Evolutionary conservation across 768 basidiomycete genomes (phyloP), one percentile per base, ranked within the genome.

Genomic region (Strobilomyces dryophilus): DNA sequence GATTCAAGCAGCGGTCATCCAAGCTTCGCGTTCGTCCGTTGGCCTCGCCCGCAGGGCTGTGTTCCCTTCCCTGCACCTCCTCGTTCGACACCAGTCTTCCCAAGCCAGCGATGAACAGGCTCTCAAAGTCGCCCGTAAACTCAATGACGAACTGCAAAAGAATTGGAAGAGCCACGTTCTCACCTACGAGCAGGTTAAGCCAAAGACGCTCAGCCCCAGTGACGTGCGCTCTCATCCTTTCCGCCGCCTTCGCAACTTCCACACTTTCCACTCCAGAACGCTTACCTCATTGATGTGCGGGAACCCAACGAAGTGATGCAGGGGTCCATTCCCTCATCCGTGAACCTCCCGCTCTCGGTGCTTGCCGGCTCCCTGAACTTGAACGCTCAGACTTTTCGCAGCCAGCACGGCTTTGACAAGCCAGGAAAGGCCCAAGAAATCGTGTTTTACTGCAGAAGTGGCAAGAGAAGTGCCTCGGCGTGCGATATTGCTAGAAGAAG

Each of bases 251-350:
- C 32, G 27, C 39, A 20, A 20, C 26, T 24, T 36, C 51, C 71
- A 27, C 42, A 66, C 44, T 26, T 41, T 12, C 17, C 18, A 14
- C 34, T 58, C 40, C 55, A 92, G 89, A 76, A 86, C 54, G 75
- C 80, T 5, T 89, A 84, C 64, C 66, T 92, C 42, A 84, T 92
- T 60, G 93, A 95, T 62, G 95, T 98, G n/a, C 85, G 95, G 20
- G 95, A 97, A 68, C 89, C 87, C 1, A 83, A 91, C 58, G 95
- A 97, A 67, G 89, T 93, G 41, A 79, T 88, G 14, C 89, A 92
- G 66, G 95, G 95, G 12, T 87, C 87, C 66, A 95, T 98, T 57
- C 95, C 95, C 7, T 92, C 92, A 21, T 80, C 92, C 17, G 91
- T 97, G 63, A 91, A 93, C 69, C 70, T 98, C 18, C 94, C 95